Evolutionary conservation across 495 filamentous ascomycete species (phyloP).

Genomic region (Achaetomiella virescens): DNA sequence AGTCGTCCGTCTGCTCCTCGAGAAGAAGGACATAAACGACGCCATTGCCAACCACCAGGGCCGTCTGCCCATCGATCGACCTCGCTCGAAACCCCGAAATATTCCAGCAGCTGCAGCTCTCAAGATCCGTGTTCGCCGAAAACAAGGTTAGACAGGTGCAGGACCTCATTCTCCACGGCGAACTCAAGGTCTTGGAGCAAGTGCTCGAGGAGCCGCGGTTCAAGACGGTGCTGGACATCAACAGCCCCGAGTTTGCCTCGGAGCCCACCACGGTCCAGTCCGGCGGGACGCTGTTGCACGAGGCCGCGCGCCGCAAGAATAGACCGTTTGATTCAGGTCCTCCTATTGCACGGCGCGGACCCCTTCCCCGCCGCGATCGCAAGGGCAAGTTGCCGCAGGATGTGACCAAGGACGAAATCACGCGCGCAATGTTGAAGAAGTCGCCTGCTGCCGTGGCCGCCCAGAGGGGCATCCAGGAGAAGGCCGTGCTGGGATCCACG

Average conservation of each 20-base stretch:
- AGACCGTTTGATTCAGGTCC: conserved; percentile 75
- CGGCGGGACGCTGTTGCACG: conserved; percentile 86
- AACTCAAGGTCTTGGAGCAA: conserved; percentile 72
- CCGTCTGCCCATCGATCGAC: conserved; percentile 81
- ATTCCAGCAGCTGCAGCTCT: conserved; percentile 89
- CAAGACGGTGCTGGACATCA: conserved; percentile 80
- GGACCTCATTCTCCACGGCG: conserved; percentile 58
- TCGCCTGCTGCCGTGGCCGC: conserved; percentile 92
- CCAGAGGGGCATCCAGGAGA: conserved; percentile 93
- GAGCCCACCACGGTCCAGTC: conserved; percentile 67
- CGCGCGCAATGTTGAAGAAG: conserved; percentile 76
- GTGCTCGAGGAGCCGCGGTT: conserved; percentile 78
- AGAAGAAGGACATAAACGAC: conserved; percentile 77
- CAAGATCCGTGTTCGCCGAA: conserved; percentile 85
- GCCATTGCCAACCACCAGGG: conserved; percentile 84
- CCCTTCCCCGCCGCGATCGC: conserved; percentile 89
- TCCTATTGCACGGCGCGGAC: conserved; percentile 93
- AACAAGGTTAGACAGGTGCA: conserved; percentile 77
- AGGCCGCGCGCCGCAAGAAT: conserved; percentile 84
- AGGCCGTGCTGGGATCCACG: conserved; percentile 76
- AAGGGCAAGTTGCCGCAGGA: conserved; percentile 95
- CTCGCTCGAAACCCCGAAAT: conserved; percentile 86
- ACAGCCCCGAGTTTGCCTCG: conserved; percentile 78
- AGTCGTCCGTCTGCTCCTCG: conserved; percentile 74
- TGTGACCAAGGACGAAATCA: conserved; percentile 92